phyloP scores from a whole-genome alignment of 352 stramenopile genomes.

The Globisporangium lucens region DNA sequence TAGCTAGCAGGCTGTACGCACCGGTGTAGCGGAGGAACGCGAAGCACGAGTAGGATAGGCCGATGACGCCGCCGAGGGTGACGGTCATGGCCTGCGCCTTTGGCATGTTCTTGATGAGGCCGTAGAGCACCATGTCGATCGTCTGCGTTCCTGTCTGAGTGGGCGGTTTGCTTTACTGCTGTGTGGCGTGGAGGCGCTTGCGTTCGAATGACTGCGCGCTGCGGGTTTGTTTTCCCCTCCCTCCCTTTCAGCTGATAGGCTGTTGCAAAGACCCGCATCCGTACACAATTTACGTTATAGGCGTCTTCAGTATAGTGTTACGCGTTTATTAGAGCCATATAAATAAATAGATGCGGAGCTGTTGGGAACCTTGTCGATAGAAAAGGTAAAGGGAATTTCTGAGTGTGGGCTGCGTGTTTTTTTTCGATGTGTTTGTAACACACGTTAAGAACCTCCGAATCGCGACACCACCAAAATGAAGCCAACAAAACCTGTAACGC shows the following conservation, averaged over 20 bases:
- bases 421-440: neutral
- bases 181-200: constrained; percentile 23
- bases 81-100: constrained; percentile 56
- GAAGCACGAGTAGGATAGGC: constrained; percentile 43
- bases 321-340: neutral
- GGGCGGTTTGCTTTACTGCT: constrained; percentile 1
- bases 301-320: rapidly evolving
- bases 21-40: constrained; percentile 61
- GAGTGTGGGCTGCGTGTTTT: constrained; percentile 4
- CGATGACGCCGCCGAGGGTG: constrained; percentile 36
- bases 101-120: constrained; percentile 62
- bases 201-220: constrained; percentile 23
- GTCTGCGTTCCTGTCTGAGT: neutral
- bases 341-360: neutral
- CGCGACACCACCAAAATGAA: neutral
- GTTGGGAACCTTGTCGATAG: neutral
- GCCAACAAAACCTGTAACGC: too few species aligned
- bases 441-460: neutral
- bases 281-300: constrained; percentile 7
- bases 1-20: constrained; percentile 20
- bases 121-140: constrained; percentile 52
- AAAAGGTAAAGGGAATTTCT: neutral
- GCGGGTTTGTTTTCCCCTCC: neutral
- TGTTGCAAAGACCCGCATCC: constrained; percentile 51
- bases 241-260: constrained; percentile 20